These are phyloP conservation scores for Guyanaporus albipodus DNA, from an alignment of 768 basidiomycete genomes.

Conservation along the genomic window DNA sequence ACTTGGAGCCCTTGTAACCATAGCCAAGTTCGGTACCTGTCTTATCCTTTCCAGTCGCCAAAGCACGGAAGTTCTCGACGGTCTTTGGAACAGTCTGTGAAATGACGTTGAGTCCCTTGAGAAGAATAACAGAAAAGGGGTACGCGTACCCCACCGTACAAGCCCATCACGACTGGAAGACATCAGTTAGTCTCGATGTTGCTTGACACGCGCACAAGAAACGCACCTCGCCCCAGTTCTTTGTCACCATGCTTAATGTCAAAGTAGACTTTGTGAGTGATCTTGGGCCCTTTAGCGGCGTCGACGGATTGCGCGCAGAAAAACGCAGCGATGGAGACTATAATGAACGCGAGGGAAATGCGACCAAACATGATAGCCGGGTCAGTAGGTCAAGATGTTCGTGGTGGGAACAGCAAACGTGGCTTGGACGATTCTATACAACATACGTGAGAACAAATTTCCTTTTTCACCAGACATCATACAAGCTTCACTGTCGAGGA, in stretches of 20 bases:
- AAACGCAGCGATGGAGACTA: slow-evolving; percentile 62
- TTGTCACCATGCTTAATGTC: slow-evolving; percentile 92
- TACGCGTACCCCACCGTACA: slow-evolving; percentile 77
- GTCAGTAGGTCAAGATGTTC: slow-evolving; percentile 1
- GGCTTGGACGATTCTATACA: slow-evolving; percentile 2
- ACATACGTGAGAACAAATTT: slow-evolving; percentile 21
- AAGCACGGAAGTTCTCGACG: slow-evolving; percentile 94
- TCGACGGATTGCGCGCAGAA: slow-evolving; percentile 71
- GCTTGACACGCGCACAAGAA: background rate
- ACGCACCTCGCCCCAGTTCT: slow-evolving; percentile 74
- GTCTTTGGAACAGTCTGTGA: slow-evolving; percentile 90
- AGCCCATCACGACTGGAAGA: slow-evolving; percentile 70
- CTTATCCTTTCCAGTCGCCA: slow-evolving; percentile 79
- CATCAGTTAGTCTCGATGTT: slow-evolving; percentile 2
- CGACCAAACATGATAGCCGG: slow-evolving; percentile 49
- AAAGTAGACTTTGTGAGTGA: slow-evolving; percentile 93
- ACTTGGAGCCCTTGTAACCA: slow-evolving; percentile 93
- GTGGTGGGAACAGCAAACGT: slow-evolving; percentile 23
- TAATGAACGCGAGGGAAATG: slow-evolving; percentile 55
- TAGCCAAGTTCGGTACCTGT: slow-evolving; percentile 62
- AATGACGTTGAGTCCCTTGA: background rate
- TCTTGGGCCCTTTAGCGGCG: slow-evolving; percentile 81
- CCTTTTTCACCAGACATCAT: slow-evolving; percentile 12
- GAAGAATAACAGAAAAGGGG: background rate
- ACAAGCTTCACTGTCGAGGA: no score